Evolutionary conservation across 1,139 yeast species (phyloP).

Genomic region (Hemisphaericaspora subhashii): DNA sequence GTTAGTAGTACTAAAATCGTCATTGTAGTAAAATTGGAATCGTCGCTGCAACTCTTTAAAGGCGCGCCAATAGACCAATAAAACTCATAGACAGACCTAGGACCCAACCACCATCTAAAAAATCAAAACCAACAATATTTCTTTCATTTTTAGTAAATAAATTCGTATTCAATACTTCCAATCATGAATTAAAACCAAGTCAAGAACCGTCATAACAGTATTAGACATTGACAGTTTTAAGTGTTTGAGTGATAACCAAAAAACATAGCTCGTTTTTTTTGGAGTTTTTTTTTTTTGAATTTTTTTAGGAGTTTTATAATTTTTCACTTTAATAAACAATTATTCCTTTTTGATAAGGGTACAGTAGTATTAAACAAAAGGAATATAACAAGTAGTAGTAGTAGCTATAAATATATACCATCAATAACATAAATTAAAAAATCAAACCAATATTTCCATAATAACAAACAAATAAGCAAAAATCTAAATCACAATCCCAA

Average conservation of each 20-base stretch:
- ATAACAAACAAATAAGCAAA: slow-evolving; percentile 1
- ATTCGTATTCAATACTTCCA: too few relatives aligned
- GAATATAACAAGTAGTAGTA: too few relatives aligned
- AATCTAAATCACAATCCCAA: slow-evolving; percentile 7
- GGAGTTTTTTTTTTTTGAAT: slow-evolving; percentile 9
- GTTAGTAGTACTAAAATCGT: too few relatives aligned
- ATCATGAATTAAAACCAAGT: too few relatives aligned
- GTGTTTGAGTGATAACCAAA: too few relatives aligned
- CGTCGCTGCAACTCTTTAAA: slow-evolving; percentile 3
- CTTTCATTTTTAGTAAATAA: too few relatives aligned
- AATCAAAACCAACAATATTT: background rate
- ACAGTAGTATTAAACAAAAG: background rate
- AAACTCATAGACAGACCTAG: background rate
- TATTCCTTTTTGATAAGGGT: background rate
- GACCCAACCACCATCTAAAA: background rate
- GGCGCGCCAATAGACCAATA: slow-evolving; percentile 3
- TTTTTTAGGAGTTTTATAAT: slow-evolving; percentile 12
- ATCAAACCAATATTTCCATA: slow-evolving; percentile 4
- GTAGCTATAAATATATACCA: too few relatives aligned
- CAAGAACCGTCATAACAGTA: too few relatives aligned
- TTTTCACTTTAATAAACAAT: slow-evolving; percentile 2
- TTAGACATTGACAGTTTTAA: too few relatives aligned
- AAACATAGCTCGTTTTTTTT: slow-evolving; percentile 16
- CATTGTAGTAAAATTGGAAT: background rate
- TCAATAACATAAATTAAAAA: background rate